Conservation (phyloP, 805 yeast species). For the Jamesozyma hellenica region DNA sequence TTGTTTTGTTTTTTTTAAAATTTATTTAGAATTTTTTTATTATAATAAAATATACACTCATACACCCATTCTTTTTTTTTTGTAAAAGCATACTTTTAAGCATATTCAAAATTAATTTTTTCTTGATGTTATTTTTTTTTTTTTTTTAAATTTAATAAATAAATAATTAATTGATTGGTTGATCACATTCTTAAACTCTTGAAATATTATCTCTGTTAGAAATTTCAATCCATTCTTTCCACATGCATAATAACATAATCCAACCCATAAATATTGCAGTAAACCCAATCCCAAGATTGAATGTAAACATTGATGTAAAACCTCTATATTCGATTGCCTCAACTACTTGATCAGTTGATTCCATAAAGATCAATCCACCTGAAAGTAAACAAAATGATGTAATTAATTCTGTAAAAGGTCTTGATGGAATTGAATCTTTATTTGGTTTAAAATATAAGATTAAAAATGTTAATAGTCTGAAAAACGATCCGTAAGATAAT, state of each 20-base stretch:
- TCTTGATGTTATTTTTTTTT: background rate
- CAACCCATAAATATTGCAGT: constrained; percentile 78
- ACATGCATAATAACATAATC: constrained; percentile 61
- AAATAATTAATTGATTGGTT: background rate
- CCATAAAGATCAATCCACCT: constrained; percentile 91
- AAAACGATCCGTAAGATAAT: constrained; percentile 69
- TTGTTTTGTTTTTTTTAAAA: too few relatives aligned
- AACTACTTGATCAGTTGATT: constrained; percentile 78
- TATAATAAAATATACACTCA: too few relatives aligned
- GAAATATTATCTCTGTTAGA: too few relatives aligned
- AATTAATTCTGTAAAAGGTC: constrained; percentile 81
- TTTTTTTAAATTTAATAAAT: background rate
- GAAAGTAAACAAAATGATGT: constrained; percentile 68
- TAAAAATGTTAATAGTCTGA: constrained; percentile 57
- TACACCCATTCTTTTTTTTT: too few relatives aligned
- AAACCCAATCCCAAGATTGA: constrained; percentile 75
- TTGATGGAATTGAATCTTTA: constrained; percentile 37
- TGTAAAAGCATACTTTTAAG: too few relatives aligned
- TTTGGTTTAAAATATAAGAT: constrained; percentile 38
- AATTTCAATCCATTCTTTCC: constrained; percentile 38
- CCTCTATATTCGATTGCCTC: constrained; percentile 77
- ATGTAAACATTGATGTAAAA: constrained; percentile 78
- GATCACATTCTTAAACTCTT: background rate
- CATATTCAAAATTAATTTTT: too few relatives aligned
- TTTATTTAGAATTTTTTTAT: too few relatives aligned